phyloP scores from a whole-genome alignment of 73 alveolate genomes.

The Blepharisma stoltei region DNA sequence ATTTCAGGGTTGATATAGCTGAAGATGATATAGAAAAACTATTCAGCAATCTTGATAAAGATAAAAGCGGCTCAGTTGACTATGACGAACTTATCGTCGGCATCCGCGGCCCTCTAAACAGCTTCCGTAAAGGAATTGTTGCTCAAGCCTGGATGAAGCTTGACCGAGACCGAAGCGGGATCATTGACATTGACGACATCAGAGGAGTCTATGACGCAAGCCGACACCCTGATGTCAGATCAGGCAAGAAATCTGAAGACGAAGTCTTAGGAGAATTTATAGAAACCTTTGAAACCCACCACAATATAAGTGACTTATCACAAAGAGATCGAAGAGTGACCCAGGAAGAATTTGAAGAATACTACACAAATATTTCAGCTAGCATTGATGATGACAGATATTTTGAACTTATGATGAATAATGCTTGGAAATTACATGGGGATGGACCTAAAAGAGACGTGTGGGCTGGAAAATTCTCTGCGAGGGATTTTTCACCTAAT shows the following conservation, averaged over 20 bases:
- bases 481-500: constrained; percentile 28
- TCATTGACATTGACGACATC: background rate
- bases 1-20: constrained; percentile 29
- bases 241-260: constrained; percentile 2
- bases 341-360: background rate
- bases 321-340: background rate
- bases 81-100: constrained; percentile 8
- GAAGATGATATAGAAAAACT: background rate
- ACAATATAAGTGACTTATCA: background rate
- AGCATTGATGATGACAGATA: background rate
- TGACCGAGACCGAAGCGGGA: background rate
- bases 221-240: background rate
- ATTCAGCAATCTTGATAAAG: background rate
- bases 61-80: constrained; percentile 17
- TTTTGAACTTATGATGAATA: background rate
- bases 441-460: background rate
- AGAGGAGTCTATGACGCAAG: constrained; percentile 22
- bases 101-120: background rate
- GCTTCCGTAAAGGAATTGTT: background rate
- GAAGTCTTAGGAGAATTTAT: background rate
- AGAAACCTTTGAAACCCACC: constrained; percentile 8
- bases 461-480: constrained; percentile 36
- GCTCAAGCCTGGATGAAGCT: constrained; percentile 10
- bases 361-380: background rate
- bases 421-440: background rate